Evolutionary conservation across 768 basidiomycete species (phyloP), one percentile per base, ranked within the genome.

Genomic region (Lenzites betulinus): DNA sequence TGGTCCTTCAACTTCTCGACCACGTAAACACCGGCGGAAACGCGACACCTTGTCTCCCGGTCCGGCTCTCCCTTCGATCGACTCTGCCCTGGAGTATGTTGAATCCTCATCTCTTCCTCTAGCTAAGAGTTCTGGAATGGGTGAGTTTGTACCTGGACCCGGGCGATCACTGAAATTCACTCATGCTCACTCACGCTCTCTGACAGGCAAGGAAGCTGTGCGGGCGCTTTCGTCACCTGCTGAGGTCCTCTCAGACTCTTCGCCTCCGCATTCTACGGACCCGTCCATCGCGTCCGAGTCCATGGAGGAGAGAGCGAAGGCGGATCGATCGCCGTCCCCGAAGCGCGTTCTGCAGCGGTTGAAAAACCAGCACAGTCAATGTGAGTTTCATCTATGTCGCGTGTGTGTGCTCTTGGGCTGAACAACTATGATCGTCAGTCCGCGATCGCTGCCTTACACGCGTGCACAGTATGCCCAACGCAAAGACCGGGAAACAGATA

Each of bases 371-470:
- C 62, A 59, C 25, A 49, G 12, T 15, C 46, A 55, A 7, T 23
- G 62, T 63, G 25, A 38, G 62, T 51, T 1, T 26, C 47, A 28
- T 5, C 11, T 12, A 5, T 26, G 11, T 16, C 13, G 49, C 35
- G 20, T 22, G 7, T 6, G 7, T 22, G n/a, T 35, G 6, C 3
- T 12, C 33, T 6, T 16, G 22, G 25, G 30, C 30, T 33, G 8
- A 15, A 46, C 22, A 6, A 28, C 33, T 35, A 11, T 8, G 20
- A 16, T 22, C 11, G n/a, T 4, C 51, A 63, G 62, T 63, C 16
- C 62, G 61, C 25, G 61, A 63, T 1, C 62, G 57, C 11, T 63
- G 62, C 36, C 53, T 63, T 26, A 41, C 28, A 7, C 56, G 62
- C 25, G 57, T 58, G 33, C 57, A 58, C 30, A 58, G 57, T 35